Percentiles rank a stretch among this genome's conserved stretches.
phyloP scores from a whole-genome alignment of 2,329 filamentous ascomycete genomes.

The Xylariaceae sp. region DNA sequence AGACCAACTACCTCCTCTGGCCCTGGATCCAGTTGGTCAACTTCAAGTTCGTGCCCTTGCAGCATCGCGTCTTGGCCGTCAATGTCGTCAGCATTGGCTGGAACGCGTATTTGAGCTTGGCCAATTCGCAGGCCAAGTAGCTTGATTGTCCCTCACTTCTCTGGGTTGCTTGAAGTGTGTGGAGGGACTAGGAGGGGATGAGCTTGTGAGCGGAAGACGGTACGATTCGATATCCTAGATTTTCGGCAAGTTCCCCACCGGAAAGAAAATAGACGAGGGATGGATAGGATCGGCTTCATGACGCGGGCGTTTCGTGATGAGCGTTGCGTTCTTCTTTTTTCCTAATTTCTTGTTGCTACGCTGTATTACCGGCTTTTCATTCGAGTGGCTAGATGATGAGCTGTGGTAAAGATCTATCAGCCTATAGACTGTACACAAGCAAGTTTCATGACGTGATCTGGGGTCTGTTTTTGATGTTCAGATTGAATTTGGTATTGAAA shows the following conservation, averaged over 20 bases:
- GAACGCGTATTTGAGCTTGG: conserved; percentile 63
- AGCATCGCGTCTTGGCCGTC: conserved; percentile 81
- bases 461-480: no score
- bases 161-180: neutral
- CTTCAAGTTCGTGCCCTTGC: conserved; percentile 81
- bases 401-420: no score
- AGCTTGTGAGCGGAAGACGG: neutral
- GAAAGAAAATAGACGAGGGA: conserved; percentile 7
- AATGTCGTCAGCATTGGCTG: conserved; percentile 72
- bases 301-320: conserved; percentile 15
- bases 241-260: conserved; percentile 2
- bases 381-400: no score
- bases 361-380: conserved; percentile 4
- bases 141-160: neutral
- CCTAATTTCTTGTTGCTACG: conserved; percentile 5
- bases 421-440: no score
- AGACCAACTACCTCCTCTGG: conserved; percentile 87
- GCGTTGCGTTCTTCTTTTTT: conserved; percentile 6
- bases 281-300: conserved; percentile 5
- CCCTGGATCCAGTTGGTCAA: conserved; percentile 81
- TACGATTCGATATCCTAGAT: neutral
- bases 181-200: neutral
- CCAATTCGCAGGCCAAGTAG: conserved; percentile 40
- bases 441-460: no score
- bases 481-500: no score